These are phyloP conservation scores for Hymenoscyphus repandus DNA, from an alignment of 2,329 filamentous ascomycete species.

Conservation along the genomic window DNA sequence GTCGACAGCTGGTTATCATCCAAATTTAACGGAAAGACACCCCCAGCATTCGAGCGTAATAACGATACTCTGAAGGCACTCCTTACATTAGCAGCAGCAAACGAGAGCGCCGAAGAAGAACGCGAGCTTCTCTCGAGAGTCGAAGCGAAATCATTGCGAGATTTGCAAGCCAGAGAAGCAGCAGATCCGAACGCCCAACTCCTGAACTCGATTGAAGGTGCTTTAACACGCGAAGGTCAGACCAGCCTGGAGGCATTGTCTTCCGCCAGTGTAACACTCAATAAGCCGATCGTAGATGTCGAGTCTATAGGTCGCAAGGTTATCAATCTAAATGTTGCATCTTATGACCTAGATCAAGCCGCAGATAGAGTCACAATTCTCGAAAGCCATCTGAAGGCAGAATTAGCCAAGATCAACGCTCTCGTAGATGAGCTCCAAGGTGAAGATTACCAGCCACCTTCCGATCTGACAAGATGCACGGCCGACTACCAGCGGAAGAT, in stretches of 20 bases:
- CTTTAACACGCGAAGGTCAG: constrained; percentile 49
- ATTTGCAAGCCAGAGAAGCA: constrained; percentile 40
- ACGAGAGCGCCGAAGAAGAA: constrained; percentile 74
- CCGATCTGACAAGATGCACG: constrained; percentile 63
- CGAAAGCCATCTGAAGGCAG: constrained; percentile 48
- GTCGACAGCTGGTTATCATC: constrained; percentile 77
- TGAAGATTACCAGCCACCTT: constrained; percentile 47
- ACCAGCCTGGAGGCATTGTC: constrained; percentile 55
- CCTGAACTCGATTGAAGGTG: constrained; percentile 48
- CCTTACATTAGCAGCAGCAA: constrained; percentile 66
- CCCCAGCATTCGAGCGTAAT: constrained; percentile 80
- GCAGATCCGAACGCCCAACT: constrained; percentile 36
- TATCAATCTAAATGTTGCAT: constrained; percentile 49
- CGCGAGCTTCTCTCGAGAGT: constrained; percentile 50
- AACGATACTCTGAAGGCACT: constrained; percentile 73
- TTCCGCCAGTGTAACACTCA: constrained; percentile 41
- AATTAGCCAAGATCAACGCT: constrained; percentile 37
- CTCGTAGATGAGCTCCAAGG: constrained; percentile 40
- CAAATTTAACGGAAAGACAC: constrained; percentile 57
- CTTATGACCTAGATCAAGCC: constrained; percentile 50
- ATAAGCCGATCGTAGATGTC: constrained; percentile 37
- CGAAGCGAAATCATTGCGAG: constrained; percentile 54
- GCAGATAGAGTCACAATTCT: constrained; percentile 49
- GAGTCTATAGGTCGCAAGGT: constrained; percentile 47
- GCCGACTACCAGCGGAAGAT: constrained; percentile 66